These are phyloP conservation scores for Moesziomyces parantarcticus DNA, from an alignment of 1,284 basidiomycete species.

Conservation along the genomic window DNA sequence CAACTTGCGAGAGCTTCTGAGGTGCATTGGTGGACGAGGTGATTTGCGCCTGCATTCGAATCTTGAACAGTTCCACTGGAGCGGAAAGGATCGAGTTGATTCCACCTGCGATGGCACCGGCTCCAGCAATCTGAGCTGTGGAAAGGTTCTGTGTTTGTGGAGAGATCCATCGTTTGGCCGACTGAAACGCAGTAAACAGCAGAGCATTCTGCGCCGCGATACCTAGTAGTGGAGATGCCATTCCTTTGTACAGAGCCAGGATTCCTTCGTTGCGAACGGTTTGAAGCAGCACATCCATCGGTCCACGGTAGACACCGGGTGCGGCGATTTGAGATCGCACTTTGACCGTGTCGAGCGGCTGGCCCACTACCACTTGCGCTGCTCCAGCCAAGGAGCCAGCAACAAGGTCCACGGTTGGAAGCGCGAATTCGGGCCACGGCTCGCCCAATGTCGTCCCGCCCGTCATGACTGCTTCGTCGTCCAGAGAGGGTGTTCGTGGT, in stretches of 20 bases:
- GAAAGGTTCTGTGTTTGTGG: slow-evolving; percentile 82
- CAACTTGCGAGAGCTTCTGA: slow-evolving; percentile 81
- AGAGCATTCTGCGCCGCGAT: slow-evolving; percentile 96
- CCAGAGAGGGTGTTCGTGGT: not conserved
- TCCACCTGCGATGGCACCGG: slow-evolving; percentile 90
- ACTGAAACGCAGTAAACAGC: slow-evolving; percentile 88
- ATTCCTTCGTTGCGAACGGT: slow-evolving; percentile 45
- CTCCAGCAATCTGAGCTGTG: slow-evolving; percentile 81
- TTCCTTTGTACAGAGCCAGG: slow-evolving; percentile 70
- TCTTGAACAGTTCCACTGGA: slow-evolving; percentile 79
- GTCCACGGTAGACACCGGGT: slow-evolving; percentile 42
- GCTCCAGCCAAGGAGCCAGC: slow-evolving; percentile 52
- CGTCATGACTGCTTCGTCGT: not conserved
- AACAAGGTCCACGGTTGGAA: slow-evolving; percentile 50
- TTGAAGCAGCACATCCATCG: slow-evolving; percentile 45
- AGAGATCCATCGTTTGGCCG: slow-evolving; percentile 83
- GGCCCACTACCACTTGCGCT: slow-evolving; percentile 57
- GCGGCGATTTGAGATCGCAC: slow-evolving; percentile 50
- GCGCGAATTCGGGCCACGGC: slow-evolving; percentile 51
- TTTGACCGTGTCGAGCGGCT: slow-evolving; percentile 58
- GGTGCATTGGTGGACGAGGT: slow-evolving; percentile 67
- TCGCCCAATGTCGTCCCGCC: not conserved
- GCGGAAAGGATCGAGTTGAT: slow-evolving; percentile 80
- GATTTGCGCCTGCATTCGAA: slow-evolving; percentile 97
- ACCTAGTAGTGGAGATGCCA: slow-evolving; percentile 90